Evolutionary conservation across 495 filamentous ascomycete genomes (phyloP).

Genomic region (Melanomma pulvis-pyrius): DNA sequence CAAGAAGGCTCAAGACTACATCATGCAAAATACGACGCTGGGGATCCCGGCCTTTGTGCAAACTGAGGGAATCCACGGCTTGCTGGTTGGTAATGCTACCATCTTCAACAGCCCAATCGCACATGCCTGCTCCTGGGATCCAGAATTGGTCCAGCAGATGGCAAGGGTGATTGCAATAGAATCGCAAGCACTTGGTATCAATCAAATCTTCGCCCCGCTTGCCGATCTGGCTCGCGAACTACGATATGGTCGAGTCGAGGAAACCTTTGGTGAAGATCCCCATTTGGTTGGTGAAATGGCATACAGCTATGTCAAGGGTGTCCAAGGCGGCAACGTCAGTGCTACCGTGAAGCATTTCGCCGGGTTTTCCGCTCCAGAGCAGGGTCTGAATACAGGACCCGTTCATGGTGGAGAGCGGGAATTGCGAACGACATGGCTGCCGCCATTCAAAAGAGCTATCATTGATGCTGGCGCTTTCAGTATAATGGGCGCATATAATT

Average conservation of each 20-base stretch:
- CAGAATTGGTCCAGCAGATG: constrained; percentile 60
- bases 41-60: constrained; percentile 66
- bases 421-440: constrained; percentile 68
- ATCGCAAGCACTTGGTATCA: constrained; percentile 63
- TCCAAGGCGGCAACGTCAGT: constrained; percentile 65
- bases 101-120: constrained; percentile 77
- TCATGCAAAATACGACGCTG: constrained; percentile 58
- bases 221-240: constrained; percentile 69
- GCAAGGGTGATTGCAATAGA: constrained; percentile 62
- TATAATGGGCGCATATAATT: constrained; percentile 70
- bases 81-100: constrained; percentile 69
- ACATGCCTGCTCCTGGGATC: constrained; percentile 68
- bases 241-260: constrained; percentile 70
- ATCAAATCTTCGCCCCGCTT: constrained; percentile 69
- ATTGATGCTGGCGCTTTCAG: constrained; percentile 66
- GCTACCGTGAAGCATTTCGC: constrained; percentile 73
- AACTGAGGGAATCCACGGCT: constrained; percentile 70
- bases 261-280: constrained; percentile 68
- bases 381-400: constrained; percentile 69
- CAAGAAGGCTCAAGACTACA: constrained; percentile 64
- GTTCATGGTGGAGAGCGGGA: constrained; percentile 71
- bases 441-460: constrained; percentile 66
- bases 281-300: constrained; percentile 64
- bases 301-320: constrained; percentile 61
- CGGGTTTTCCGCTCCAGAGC: constrained; percentile 65